Base-by-base conservation (phyloP, 208 protist species). In the Herpetomonas tarakana region DNA sequence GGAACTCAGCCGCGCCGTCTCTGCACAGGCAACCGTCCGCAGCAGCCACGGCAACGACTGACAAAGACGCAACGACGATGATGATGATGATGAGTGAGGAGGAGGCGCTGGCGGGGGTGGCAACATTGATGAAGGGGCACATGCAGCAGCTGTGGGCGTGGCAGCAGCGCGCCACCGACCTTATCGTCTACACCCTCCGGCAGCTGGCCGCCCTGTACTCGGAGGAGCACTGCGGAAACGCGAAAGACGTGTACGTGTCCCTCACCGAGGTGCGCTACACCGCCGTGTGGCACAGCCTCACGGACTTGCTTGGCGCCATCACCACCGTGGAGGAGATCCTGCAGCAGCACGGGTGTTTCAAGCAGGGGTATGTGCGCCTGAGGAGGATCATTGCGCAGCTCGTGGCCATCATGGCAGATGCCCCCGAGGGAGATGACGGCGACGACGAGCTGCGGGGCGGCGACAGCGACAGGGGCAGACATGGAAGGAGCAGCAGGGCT, bases 301-400 rank as follows among this genome's bases (percentile, higher is more conserved):
- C 53, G 1, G 80, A 92, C 9, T 29, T 94, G 28, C 71, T 98
- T 3, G 67, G 51, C 0, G 74, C 88, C 3, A 68, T 97, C 22
- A 76, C 96, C 41, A 75, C 72, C 35, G 60, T 97, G 4, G 94
- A 97, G 54, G 71, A 87, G 41, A 73, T 98, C 0, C 66, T 97
- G 25, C 53, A 61, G 19, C 73, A 84, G 46, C 93, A 95, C 59
- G 46, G 77, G 21, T 71, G 70, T 3, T 57, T 97, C 24, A 29
- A 47, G 1, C 68, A 82, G 3, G 80, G 81, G 29, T 74, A 89
- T 41, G 62, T 74, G 53, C 54, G 52, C 21, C 68, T 69, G 59
- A 58, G 74, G 38, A 45, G 68, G 18, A 6, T 59, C 3, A 25
- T 81, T 11, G 62, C 65, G 14, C 35, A 41, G 35, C 6, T 62